Conservation (phyloP, 1,139 yeast genomes). For the Kodamaea arcana region DNA sequence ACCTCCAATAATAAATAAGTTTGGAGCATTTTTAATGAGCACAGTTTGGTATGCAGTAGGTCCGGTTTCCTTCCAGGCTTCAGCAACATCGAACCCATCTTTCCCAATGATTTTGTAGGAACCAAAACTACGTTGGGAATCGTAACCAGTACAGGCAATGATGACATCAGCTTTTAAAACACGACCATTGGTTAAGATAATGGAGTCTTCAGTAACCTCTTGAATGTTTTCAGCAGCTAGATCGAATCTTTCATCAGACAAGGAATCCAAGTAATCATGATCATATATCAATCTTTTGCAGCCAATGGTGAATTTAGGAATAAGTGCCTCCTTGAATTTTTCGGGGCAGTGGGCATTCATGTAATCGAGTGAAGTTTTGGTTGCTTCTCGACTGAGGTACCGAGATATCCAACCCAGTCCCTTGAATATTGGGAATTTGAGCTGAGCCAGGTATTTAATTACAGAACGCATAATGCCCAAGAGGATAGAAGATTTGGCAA, state of each 20-base stretch:
- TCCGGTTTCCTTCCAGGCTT: conserved; percentile 31
- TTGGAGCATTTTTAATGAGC: conserved; percentile 34
- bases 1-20: conserved; percentile 35
- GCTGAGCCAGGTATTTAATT: conserved; percentile 28
- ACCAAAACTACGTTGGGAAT: conserved; percentile 17
- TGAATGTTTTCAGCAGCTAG: conserved; percentile 24
- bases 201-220: conserved; percentile 25
- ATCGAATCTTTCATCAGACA: conserved; percentile 30
- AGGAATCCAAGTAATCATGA: conserved; percentile 31
- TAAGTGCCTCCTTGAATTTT: conserved; percentile 28
- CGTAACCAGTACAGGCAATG: conserved; percentile 45
- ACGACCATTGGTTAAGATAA: conserved; percentile 28
- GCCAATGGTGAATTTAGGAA: conserved; percentile 41
- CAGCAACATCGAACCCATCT: conserved; percentile 20
- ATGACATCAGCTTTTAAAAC: conserved; percentile 35
- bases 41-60: conserved; percentile 35
- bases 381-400: conserved; percentile 23
- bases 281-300: conserved; percentile 43
- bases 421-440: conserved; percentile 33
- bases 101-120: conserved; percentile 24
- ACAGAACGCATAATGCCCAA: conserved; percentile 26
- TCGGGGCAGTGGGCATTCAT: conserved; percentile 31
- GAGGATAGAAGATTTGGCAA: conserved; percentile 26
- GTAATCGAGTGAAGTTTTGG: conserved; percentile 19
- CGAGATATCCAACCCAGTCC: conserved; percentile 29